phyloP scores from a whole-genome alignment of 768 basidiomycete species.

The Mycena floridula region DNA sequence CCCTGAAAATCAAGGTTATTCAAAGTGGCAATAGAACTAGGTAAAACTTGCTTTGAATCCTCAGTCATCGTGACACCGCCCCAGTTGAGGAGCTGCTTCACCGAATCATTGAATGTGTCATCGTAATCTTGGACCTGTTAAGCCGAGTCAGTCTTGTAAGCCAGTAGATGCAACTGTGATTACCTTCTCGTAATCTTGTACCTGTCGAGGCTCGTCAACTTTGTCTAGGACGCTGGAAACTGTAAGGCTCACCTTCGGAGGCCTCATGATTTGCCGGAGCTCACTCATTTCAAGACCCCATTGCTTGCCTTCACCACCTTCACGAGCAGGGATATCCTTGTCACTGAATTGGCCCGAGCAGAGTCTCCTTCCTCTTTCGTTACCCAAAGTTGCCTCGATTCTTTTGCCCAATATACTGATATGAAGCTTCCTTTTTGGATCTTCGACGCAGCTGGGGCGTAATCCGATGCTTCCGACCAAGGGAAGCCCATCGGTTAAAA shows the following conservation, averaged over 20 bases:
- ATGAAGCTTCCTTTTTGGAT: conserved; percentile 65
- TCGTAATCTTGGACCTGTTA: too few relatives aligned
- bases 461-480: conserved; percentile 72
- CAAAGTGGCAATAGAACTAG: neutral
- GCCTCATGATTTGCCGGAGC: conserved; percentile 52
- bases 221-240: too few relatives aligned
- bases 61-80: conserved; percentile 64
- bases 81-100: conserved; percentile 70
- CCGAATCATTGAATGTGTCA: conserved; percentile 73
- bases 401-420: conserved; percentile 73
- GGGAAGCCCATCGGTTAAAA: conserved; percentile 61
- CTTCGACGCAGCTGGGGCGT: conserved; percentile 70
- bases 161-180: conserved; percentile 52
- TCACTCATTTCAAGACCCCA: conserved; percentile 67
- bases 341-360: conserved; percentile 46
- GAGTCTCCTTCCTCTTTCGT: conserved; percentile 56
- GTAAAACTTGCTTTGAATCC: conserved; percentile 51
- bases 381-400: conserved; percentile 57
- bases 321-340: conserved; percentile 31
- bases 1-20: conserved; percentile 36
- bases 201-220: too few relatives aligned
- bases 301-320: conserved; percentile 65
- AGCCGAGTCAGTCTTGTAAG: too few relatives aligned
- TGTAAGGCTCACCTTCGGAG: too few relatives aligned
- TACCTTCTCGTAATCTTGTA: too few relatives aligned